Evolutionary conservation across 345 rosid genomes (phyloP), one percentile per base, ranked within the genome.

Genomic region (Limnanthes douglasii): DNA sequence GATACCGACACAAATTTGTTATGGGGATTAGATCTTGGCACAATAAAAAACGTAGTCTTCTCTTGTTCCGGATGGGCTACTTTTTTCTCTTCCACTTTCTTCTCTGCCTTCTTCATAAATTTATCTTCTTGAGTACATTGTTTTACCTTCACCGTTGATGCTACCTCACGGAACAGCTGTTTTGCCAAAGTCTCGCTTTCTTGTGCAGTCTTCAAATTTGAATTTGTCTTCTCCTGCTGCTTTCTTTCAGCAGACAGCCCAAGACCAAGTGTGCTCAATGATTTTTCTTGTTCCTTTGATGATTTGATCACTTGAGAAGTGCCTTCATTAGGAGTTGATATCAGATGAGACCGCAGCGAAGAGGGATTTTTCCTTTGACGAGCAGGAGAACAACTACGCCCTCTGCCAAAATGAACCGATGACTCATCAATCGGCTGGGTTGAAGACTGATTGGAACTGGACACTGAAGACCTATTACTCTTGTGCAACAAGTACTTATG

Each of bases 321-420:
- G 47, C 56, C 51, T 36, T 60, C 61, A 2, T 26, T 13, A 11
- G 73, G 53, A 54, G 90, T 61, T 3, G 83, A 59, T 48, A 49
- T 60, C 43, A 61, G 59, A 75, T 66, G 75, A 47, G 46, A 62
- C 43, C 69, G 75, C 29, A 65, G 47, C 5, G 79, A 56, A 40
- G 73, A 73, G 15, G 53, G 66, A 12, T 4, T 63, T 34, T 35
- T 21, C 61, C 37, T 61, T 39, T 56, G 74, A 29, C 34, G 46
- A 34, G 59, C 27, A 34, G 78, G 67, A 59, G 90, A 69, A 60
- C 35, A 68, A 54, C 72, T 58, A 15, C 53, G 56, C 20, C 63
- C 57, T 45, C 47, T 57, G 26, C 63, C 45, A 1, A 57, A 57
- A 31, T 57, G 48, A 11, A 39, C 46, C 1, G 57, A 51, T 19